Evolutionary conservation across 345 rosid genomes (phyloP).

Genomic region (Pugionium cornutum): DNA sequence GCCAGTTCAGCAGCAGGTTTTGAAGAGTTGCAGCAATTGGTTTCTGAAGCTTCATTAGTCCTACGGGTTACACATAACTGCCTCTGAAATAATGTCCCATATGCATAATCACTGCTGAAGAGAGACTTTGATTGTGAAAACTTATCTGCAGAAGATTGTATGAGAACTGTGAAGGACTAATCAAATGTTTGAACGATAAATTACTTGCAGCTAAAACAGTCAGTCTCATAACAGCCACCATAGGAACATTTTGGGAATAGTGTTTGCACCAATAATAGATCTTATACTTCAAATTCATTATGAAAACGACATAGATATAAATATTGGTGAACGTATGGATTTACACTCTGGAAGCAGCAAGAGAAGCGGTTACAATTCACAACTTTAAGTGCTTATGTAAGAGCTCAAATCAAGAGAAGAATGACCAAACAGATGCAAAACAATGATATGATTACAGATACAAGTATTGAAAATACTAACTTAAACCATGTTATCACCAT

Average conservation of each 20-base stretch:
- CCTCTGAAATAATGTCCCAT: constrained; percentile 48
- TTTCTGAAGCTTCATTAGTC: constrained; percentile 31
- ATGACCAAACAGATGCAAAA: constrained; percentile 1
- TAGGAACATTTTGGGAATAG: not conserved
- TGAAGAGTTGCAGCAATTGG: constrained; percentile 29
- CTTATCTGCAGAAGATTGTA: constrained; percentile 36
- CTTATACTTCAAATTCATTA: not conserved
- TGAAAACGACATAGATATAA: constrained; percentile 8
- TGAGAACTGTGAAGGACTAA: not conserved
- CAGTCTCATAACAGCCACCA: constrained; percentile 13
- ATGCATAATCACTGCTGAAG: constrained; percentile 40
- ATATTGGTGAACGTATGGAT: not conserved
- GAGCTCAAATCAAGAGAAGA: constrained; percentile 7
- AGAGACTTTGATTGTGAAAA: constrained; percentile 41
- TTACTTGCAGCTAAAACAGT: not conserved
- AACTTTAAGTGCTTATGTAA: not conserved
- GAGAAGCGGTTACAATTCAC: constrained; percentile 11
- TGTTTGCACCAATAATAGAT: not conserved
- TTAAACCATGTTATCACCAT: not conserved
- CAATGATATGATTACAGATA: constrained; percentile 1
- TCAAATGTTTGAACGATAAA: not conserved
- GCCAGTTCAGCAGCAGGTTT: constrained; percentile 33
- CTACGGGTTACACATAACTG: constrained; percentile 34
- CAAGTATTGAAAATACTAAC: constrained; percentile 3
- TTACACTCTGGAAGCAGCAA: not conserved